These are phyloP conservation scores for Tuctoria greenei DNA, from an alignment of 176 grass and related monocot genomes.

Conservation along the genomic window DNA sequence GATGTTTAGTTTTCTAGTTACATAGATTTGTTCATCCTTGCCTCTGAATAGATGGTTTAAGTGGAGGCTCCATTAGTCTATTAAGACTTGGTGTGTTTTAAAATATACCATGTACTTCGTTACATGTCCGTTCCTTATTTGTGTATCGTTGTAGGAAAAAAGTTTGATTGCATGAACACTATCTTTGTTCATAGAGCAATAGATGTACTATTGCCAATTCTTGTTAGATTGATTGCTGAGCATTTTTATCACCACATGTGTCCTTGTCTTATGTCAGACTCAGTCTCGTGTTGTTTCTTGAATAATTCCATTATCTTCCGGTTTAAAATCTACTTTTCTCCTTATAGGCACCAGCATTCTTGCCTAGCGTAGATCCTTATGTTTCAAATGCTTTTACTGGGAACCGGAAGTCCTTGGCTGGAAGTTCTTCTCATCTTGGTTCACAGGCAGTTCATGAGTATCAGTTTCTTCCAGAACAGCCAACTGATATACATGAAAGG, in stretches of 20 bases:
- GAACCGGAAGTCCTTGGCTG: slow-evolving; percentile 55
- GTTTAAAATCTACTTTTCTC: slow-evolving; percentile 8
- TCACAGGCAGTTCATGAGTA: slow-evolving; percentile 70
- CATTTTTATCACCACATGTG: neutral
- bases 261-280: neutral
- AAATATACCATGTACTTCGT: neutral
- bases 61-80: neutral
- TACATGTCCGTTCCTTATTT: neutral
- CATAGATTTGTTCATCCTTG: neutral
- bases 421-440: slow-evolving; percentile 54
- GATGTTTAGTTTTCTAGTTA: neutral
- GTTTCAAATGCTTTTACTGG: slow-evolving; percentile 50
- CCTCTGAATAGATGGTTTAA: slow-evolving; percentile 3
- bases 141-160: neutral
- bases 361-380: slow-evolving; percentile 56
- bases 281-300: neutral
- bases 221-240: slow-evolving; percentile 8
- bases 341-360: slow-evolving; percentile 66
- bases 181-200: neutral
- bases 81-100: neutral
- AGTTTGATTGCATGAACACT: neutral
- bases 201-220: neutral
- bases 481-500: slow-evolving; percentile 68
- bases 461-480: slow-evolving; percentile 84
- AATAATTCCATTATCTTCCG: neutral